phyloP scores from a whole-genome alignment of 192 early-diverging fungal species.

The Pilaira anomala region DNA sequence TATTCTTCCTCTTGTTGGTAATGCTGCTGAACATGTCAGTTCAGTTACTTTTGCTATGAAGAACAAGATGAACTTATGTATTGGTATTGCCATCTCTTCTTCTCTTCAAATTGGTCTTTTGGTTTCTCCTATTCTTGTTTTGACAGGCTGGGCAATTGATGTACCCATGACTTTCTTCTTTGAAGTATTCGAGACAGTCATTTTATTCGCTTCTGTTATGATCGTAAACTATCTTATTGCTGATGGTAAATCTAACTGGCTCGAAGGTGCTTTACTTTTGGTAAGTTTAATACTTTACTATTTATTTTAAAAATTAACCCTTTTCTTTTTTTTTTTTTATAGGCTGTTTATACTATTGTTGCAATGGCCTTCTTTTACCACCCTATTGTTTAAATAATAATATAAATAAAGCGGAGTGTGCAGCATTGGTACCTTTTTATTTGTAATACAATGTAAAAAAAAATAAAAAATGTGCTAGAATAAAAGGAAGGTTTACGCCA shows the following conservation, averaged over 20 bases:
- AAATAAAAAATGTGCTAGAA: neutral
- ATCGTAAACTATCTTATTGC: constrained; percentile 75
- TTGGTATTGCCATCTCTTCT: constrained; percentile 47
- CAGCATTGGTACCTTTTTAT: too few species aligned
- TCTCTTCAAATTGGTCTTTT: constrained; percentile 83
- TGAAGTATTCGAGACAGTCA: constrained; percentile 73
- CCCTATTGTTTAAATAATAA: constrained; percentile 37
- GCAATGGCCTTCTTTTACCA: constrained; percentile 79
- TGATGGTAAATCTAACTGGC: constrained; percentile 90
- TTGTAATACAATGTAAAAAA: neutral
- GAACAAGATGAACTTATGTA: constrained; percentile 84
- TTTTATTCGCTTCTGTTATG: constrained; percentile 76
- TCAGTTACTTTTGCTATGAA: constrained; percentile 81
- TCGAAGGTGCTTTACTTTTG: constrained; percentile 84
- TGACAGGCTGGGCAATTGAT: constrained; percentile 83
- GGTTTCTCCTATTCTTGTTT: constrained; percentile 62
- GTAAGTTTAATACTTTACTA: constrained; percentile 24
- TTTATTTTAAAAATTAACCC: neutral
- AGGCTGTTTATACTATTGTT: constrained; percentile 76
- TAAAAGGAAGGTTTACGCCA: too few species aligned
- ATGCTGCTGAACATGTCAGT: constrained; percentile 70
- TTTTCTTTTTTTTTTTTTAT: constrained; percentile 1
- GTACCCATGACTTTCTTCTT: constrained; percentile 84
- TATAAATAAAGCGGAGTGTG: too few species aligned
- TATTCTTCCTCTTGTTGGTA: constrained; percentile 82